These are phyloP conservation scores for Cladophialophora yegresii DNA, from an alignment of 2,329 filamentous ascomycete genomes.

Conservation along the genomic window DNA sequence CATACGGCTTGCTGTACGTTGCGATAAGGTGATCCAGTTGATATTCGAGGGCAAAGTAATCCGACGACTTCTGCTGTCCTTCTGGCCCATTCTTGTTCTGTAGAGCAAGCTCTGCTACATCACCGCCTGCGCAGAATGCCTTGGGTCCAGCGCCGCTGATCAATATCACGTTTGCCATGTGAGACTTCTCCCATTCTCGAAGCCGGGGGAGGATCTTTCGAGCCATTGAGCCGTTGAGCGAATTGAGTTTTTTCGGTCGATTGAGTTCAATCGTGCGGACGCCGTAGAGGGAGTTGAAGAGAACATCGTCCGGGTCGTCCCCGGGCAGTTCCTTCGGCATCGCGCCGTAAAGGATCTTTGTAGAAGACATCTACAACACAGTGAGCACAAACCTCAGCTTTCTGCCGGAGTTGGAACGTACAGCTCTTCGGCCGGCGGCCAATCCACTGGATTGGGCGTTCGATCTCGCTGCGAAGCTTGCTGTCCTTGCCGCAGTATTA, in stretches of 20 bases:
- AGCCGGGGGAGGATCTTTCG: slow-evolving; percentile 88
- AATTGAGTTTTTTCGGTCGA: slow-evolving; percentile 86
- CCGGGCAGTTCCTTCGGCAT: slow-evolving; percentile 58
- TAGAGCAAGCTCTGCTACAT: slow-evolving; percentile 76
- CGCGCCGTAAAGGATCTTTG: slow-evolving; percentile 19
- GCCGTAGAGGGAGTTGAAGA: slow-evolving; percentile 87
- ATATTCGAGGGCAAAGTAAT: slow-evolving; percentile 95
- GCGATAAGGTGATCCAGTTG: slow-evolving; percentile 93
- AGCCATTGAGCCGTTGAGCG: slow-evolving; percentile 90
- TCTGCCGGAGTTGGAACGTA: slow-evolving; percentile 3
- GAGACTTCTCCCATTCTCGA: slow-evolving; percentile 91
- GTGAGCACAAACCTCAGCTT: slow-evolving; percentile 15
- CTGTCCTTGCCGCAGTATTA: slow-evolving; percentile 17
- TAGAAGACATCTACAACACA: slow-evolving; percentile 48
- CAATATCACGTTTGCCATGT: slow-evolving; percentile 88
- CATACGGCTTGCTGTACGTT: slow-evolving; percentile 88
- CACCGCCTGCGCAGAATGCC: slow-evolving; percentile 91
- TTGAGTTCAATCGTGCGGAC: slow-evolving; percentile 92
- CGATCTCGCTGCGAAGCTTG: slow-evolving; percentile 15
- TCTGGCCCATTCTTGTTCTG: slow-evolving; percentile 68
- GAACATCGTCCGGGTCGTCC: slow-evolving; percentile 85
- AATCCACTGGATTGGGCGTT: slow-evolving; percentile 16
- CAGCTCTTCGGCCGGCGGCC: slow-evolving; percentile 22
- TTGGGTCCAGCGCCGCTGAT: slow-evolving; percentile 84
- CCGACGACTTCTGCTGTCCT: slow-evolving; percentile 72